Evolutionary conservation across 2,329 filamentous ascomycete genomes (phyloP).

Genomic region (Corniculantispora saksenae): DNA sequence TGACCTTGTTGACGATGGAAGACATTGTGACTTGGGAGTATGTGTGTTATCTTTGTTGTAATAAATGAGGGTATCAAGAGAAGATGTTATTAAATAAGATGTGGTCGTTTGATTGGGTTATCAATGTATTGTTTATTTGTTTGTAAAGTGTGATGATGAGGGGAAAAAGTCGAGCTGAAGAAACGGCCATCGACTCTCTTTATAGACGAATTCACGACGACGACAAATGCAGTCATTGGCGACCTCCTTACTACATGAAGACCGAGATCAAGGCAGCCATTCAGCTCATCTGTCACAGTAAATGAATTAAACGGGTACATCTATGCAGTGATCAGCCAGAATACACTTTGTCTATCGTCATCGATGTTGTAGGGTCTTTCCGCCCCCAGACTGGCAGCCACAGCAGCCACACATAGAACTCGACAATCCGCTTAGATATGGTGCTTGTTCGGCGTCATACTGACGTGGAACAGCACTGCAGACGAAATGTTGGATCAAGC

Average conservation of each 20-base stretch:
- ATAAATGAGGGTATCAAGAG: too few relatives aligned
- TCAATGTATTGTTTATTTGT: slow-evolving; percentile 17
- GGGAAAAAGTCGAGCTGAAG: slow-evolving; percentile 20
- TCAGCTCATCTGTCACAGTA: slow-evolving; percentile 10
- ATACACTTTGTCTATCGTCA: slow-evolving; percentile 16
- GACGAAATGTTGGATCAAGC: slow-evolving; percentile 2
- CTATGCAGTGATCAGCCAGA: slow-evolving; percentile 2
- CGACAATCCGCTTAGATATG: neutral
- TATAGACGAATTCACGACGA: slow-evolving; percentile 7
- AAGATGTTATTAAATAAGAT: neutral
- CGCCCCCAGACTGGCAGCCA: neutral
- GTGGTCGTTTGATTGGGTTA: slow-evolving; percentile 13
- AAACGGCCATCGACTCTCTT: neutral
- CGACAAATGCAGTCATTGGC: slow-evolving; percentile 2
- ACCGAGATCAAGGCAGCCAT: slow-evolving; percentile 2
- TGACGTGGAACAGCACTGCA: slow-evolving; percentile 1
- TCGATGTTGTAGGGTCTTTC: slow-evolving; percentile 10
- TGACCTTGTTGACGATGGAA: slow-evolving; percentile 59
- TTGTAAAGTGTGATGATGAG: slow-evolving; percentile 20
- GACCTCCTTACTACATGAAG: neutral
- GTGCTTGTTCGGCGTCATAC: slow-evolving; percentile 7
- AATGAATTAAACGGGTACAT: neutral
- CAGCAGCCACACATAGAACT: slow-evolving; percentile 2
- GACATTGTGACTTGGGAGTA: slow-evolving; percentile 62
- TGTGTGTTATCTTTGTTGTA: slow-evolving; percentile 6